Percentiles rank a stretch among this genome's conserved stretches.
phyloP scores from a whole-genome alignment of 768 basidiomycete species.

The Crucibulum laeve region DNA sequence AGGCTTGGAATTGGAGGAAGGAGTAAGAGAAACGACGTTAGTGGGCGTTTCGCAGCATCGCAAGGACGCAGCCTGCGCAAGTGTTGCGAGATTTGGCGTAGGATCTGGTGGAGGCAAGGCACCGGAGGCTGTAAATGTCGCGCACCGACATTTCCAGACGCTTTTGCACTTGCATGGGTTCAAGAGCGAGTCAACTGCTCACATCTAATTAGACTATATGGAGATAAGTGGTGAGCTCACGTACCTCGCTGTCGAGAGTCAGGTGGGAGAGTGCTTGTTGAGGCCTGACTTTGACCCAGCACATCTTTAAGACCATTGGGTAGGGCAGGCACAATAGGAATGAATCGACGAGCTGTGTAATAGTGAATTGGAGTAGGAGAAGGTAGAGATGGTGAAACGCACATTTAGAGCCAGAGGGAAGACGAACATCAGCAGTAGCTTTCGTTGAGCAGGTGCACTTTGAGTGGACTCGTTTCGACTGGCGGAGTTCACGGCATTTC shows the following conservation, averaged over 20 bases:
- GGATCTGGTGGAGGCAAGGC: constrained; percentile 9
- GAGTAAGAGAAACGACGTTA: too few relatives aligned
- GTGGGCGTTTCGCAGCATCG: constrained; percentile 19
- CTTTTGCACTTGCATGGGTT: constrained; percentile 63
- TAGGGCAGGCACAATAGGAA: constrained; percentile 66
- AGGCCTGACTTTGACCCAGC: constrained; percentile 25
- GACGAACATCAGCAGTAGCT: constrained; percentile 24
- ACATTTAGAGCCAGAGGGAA: constrained; percentile 39
- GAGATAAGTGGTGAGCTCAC: constrained; percentile 6
- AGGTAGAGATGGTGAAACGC: constrained; percentile 1
- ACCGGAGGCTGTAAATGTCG: constrained; percentile 7
- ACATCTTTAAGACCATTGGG: constrained; percentile 72
- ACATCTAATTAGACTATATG: constrained; percentile 7
- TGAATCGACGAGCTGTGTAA: constrained; percentile 54
- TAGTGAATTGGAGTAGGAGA: background rate
- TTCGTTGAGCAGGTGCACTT: constrained; percentile 66
- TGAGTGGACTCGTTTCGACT: constrained; percentile 76
- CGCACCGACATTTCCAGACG: constrained; percentile 53
- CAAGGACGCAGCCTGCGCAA: constrained; percentile 35
- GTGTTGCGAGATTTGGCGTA: constrained; percentile 20
- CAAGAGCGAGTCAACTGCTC: constrained; percentile 52
- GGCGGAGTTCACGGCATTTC: constrained; percentile 77
- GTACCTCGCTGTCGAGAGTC: constrained; percentile 50
- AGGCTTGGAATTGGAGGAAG: background rate
- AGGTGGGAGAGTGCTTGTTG: constrained; percentile 22